Evolutionary conservation across 371 early-diverging fungal species (phyloP), one percentile per base, ranked within the genome.

Genomic region (Mortierella sp.): DNA sequence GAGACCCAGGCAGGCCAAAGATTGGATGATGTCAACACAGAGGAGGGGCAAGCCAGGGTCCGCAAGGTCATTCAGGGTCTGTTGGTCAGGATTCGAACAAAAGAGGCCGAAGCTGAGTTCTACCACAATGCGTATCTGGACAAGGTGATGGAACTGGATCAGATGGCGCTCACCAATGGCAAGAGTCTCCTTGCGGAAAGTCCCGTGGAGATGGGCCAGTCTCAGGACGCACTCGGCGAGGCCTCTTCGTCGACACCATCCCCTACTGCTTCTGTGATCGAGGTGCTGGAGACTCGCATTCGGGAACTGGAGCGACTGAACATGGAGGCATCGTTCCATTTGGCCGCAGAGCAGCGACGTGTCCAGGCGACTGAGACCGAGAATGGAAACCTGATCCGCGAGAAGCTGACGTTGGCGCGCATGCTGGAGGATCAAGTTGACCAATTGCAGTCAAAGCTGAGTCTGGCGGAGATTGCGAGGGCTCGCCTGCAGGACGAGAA

Each of bases 41-140:
- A 82, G 21, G 86, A 85, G 21, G 86, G 86, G 12, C 86, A 85
- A 49, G 68, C 75, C 16, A 65, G 86, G 58, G 77, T 85, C 44
- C 86, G 86, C 32, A 85, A 85, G 68, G 80, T 85, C 43, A 85
- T 85, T 27, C 86, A 85, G 44, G 86, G 86, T 7, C 63, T 85
- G 12, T 44, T 85, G 79, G 82, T 85, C 63, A 76, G 82, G 51
- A 85, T 85, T 56, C 78, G 86, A 14, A 85, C 86, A 29, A 85
- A 85, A 75, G 86, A 85, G 44, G 86, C 86, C 35, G 86, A 85
- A 46, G 80, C 86, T 8, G 86, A 85, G 75, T 85, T 85, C 71
- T 85, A 85, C 51, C 86, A 85, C 70, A 85, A 85, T 48, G 86
- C 86, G 21, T 85, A 85, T 70, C 65, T 85, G 80, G 86, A 85